These are phyloP conservation scores for Wallemia ichthyophaga DNA, from an alignment of 1,284 basidiomycete species.

Conservation along the genomic window DNA sequence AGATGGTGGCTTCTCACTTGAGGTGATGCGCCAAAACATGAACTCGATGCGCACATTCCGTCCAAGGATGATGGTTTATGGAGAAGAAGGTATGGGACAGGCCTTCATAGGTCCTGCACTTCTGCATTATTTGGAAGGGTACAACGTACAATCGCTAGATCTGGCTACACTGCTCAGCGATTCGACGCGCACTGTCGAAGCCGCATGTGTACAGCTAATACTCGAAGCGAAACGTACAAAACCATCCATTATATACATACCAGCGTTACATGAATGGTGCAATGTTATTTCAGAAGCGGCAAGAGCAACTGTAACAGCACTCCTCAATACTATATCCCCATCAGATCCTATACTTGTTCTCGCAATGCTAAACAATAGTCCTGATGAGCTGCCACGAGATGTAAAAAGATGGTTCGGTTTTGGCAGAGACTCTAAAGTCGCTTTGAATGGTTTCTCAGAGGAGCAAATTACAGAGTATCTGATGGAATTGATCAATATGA, in stretches of 20 bases:
- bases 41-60: slow-evolving; percentile 70
- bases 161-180: slow-evolving; percentile 67
- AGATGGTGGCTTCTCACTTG: slow-evolving; percentile 23
- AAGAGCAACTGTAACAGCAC: slow-evolving; percentile 52
- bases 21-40: slow-evolving; percentile 65
- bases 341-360: slow-evolving; percentile 77
- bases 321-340: slow-evolving; percentile 66
- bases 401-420: slow-evolving; percentile 75
- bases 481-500: slow-evolving; percentile 31
- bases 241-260: slow-evolving; percentile 83
- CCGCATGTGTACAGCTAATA: slow-evolving; percentile 82
- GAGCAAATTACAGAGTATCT: slow-evolving; percentile 19
- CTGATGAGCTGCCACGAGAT: slow-evolving; percentile 41
- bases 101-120: slow-evolving; percentile 62
- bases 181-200: slow-evolving; percentile 68
- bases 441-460: slow-evolving; percentile 22
- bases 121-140: slow-evolving; percentile 80
- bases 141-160: slow-evolving; percentile 77
- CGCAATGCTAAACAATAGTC: slow-evolving; percentile 51
- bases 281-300: slow-evolving; percentile 54
- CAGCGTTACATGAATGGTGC: slow-evolving; percentile 62
- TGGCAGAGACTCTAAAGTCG: slow-evolving; percentile 33
- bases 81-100: slow-evolving; percentile 65
- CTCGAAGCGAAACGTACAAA: slow-evolving; percentile 92
- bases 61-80: slow-evolving; percentile 61